A percentile compares a stretch with the other conserved stretches of the same genome.
Conservation (phyloP, 2,329 filamentous ascomycete genomes). For the Leptographium procerum region DNA sequence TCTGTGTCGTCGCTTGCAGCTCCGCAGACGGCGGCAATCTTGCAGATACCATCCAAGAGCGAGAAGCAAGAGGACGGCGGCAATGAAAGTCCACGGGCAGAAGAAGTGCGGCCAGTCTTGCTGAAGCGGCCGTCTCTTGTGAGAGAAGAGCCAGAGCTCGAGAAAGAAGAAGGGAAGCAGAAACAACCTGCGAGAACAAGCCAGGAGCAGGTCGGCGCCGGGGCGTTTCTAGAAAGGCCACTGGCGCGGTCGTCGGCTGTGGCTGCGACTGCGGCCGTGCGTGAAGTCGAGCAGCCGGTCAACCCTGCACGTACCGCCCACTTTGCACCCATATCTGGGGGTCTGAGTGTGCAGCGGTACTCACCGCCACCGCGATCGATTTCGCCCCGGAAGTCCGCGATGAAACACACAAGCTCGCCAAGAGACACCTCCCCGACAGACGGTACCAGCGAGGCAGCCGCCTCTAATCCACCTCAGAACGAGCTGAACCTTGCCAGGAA, state of each 20-base stretch:
- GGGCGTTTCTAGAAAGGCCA: background rate
- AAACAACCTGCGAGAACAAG: background rate
- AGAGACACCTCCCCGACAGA: conserved; percentile 39
- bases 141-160: conserved; percentile 25
- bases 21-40: background rate
- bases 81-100: background rate
- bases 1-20: conserved; percentile 3
- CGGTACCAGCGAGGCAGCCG: conserved; percentile 16
- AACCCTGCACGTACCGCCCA: conserved; percentile 59
- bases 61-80: background rate
- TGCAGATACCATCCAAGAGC: background rate
- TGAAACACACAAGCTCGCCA: conserved; percentile 53
- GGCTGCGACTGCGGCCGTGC: background rate
- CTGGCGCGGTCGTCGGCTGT: background rate
- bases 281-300: conserved; percentile 30
- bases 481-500: conserved; percentile 31
- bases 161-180: conserved; percentile 11
- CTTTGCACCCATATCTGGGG: conserved; percentile 46
- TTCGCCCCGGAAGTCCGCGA: conserved; percentile 65
- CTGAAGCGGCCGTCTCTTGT: conserved; percentile 25
- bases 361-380: conserved; percentile 58
- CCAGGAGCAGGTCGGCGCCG: background rate
- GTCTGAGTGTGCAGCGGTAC: conserved; percentile 44
- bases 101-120: background rate
- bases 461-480: background rate